Evolutionary conservation across 2,329 filamentous ascomycete genomes (phyloP).

Genomic region (Ambrosiella cleistominuta): DNA sequence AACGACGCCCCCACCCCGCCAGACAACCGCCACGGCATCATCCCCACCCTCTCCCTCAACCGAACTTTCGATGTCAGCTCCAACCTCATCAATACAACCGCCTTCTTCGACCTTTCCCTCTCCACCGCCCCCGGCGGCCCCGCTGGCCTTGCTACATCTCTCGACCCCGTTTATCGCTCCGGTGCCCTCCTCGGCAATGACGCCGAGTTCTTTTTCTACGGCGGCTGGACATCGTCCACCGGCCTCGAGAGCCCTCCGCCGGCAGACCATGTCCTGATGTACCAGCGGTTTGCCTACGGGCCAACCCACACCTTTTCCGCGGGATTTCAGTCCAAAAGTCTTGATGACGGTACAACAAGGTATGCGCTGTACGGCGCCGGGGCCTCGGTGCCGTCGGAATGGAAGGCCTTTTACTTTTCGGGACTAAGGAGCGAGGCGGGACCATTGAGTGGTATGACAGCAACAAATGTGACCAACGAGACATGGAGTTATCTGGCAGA

Average conservation of each 20-base stretch:
- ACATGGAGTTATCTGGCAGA: slow-evolving; percentile 26
- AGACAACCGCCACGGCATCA: slow-evolving; percentile 35
- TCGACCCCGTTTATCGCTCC: slow-evolving; percentile 39
- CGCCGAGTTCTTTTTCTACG: slow-evolving; percentile 45
- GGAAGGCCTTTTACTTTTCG: slow-evolving; percentile 54
- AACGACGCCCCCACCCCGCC: neutral
- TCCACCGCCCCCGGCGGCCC: slow-evolving; percentile 29
- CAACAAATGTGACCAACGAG: slow-evolving; percentile 13
- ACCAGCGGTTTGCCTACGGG: slow-evolving; percentile 36
- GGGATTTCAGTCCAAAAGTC: slow-evolving; percentile 24
- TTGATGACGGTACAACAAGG: slow-evolving; percentile 33
- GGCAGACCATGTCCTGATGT: slow-evolving; percentile 29
- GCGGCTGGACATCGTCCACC: slow-evolving; percentile 31
- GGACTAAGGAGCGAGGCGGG: slow-evolving; percentile 39
- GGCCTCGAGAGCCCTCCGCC: slow-evolving; percentile 22
- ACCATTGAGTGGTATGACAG: slow-evolving; percentile 25
- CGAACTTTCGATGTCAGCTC: slow-evolving; percentile 18
- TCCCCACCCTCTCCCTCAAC: slow-evolving; percentile 43
- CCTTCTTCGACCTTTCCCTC: slow-evolving; percentile 29
- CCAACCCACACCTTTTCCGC: slow-evolving; percentile 25
- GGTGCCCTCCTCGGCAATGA: slow-evolving; percentile 50
- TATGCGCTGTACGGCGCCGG: slow-evolving; percentile 49
- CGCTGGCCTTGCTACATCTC: slow-evolving; percentile 33
- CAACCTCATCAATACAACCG: slow-evolving; percentile 23
- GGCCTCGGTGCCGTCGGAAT: slow-evolving; percentile 49